These are phyloP conservation scores for Yarrowia osloensis DNA, from an alignment of 805 yeast species.

Conservation along the genomic window DNA sequence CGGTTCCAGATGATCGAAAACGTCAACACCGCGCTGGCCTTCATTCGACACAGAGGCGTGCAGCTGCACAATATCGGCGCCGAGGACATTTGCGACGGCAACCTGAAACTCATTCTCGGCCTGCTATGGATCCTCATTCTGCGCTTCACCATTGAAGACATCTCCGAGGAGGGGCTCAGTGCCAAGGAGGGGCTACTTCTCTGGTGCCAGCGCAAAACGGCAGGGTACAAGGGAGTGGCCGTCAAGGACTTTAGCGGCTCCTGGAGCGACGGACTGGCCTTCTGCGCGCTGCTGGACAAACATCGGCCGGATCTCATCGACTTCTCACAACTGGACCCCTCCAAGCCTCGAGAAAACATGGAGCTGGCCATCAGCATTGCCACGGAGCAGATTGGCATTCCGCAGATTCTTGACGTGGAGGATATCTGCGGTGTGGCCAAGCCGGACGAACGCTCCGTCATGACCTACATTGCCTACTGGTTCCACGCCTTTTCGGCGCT, in stretches of 20 bases:
- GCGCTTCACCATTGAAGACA: slow-evolving; percentile 45
- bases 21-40: slow-evolving; percentile 44
- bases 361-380: slow-evolving; percentile 49
- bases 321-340: slow-evolving; percentile 40
- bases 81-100: slow-evolving; percentile 92
- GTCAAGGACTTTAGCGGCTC: slow-evolving; percentile 55
- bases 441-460: slow-evolving; percentile 63
- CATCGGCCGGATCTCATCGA: slow-evolving; percentile 48
- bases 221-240: slow-evolving; percentile 43
- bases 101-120: slow-evolving; percentile 87
- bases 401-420: slow-evolving; percentile 55
- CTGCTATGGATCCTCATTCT: slow-evolving; percentile 68
- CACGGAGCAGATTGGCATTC: slow-evolving; percentile 50
- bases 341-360: slow-evolving; percentile 42
- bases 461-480: slow-evolving; percentile 62
- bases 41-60: slow-evolving; percentile 44
- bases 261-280: slow-evolving; percentile 57
- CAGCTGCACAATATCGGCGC: slow-evolving; percentile 49
- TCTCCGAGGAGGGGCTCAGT: slow-evolving; percentile 45
- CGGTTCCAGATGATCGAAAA: slow-evolving; percentile 47
- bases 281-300: slow-evolving; percentile 50
- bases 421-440: slow-evolving; percentile 50
- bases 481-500: slow-evolving; percentile 50
- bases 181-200: slow-evolving; percentile 50
- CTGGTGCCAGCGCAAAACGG: slow-evolving; percentile 57